Evolutionary conservation across 768 basidiomycete genomes (phyloP), one percentile per base, ranked within the genome.

Genomic region (Hortiboletus campestris): DNA sequence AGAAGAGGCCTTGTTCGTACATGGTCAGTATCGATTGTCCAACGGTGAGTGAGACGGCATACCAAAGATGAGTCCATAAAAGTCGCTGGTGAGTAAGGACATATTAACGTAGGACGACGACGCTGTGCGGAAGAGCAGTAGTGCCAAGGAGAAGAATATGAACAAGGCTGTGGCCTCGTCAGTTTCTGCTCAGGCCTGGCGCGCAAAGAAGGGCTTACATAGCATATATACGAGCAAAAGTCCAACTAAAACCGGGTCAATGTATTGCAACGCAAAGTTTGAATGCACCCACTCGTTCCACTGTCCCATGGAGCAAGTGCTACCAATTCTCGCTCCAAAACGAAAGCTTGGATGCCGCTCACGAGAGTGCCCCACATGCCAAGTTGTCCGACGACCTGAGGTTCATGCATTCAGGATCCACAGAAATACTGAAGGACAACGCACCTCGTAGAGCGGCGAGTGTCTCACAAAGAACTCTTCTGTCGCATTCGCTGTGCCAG

Each of bases 61-160:
- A 69, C 71, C 92, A 60, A 94, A 89, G 7, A 94, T 75, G 31
- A 94, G 78, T 22, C 92, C 90, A 62, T 86, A 94, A 65, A 93
- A 94, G 73, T 94, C 91, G 67, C 88, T 88, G 9, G 92, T 87
- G n/a, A 94, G 80, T 10, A 94, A 71, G 58, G 86, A 88, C 62
- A 94, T 78, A 65, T 94, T 94, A 70, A 85, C 89, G 72, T 88
- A 94, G 8, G 89, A 84, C 5, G 90, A 90, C 0, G 91, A 93
- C 2, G 92, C 87, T 67, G 89, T 78, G 53, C 92, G 87, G 72
- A 89, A 94, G 40, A 94, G 75, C 50, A 91, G 64, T 17, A 91
- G 91, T 6, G 91, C 88, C 41, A 91, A 78, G 28, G 91, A 92
- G 65, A 94, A 94, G 49, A 94, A 74, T 49, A 87, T 84, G 56